Base-by-base conservation (phyloP, 495 filamentous ascomycete genomes). In the Trichoderma asperelloides region DNA sequence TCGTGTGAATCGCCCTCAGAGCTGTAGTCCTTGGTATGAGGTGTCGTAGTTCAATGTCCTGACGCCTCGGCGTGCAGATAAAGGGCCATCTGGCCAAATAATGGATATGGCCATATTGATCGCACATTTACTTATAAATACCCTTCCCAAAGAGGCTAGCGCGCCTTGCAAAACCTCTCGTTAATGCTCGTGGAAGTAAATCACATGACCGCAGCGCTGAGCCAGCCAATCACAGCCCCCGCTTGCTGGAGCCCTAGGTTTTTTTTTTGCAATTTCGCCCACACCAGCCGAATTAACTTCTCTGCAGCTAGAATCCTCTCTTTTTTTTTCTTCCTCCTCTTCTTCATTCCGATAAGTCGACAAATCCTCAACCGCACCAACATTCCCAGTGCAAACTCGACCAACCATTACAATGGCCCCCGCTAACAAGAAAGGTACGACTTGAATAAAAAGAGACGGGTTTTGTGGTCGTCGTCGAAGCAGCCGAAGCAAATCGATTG, bases 391-490 rank as follows among this genome's bases (percentile, higher is more conserved):
- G 55, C 55, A 27, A 60, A 60, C 9, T 67, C 45, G 65, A 60
- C 47, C 18, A 27, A 23, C 63, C 62, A 45, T 43, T 51, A 64
- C 43, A 68, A 68, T 64, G 63, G 63, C 63, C 62, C 33, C 67
- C 21, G 33, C 33, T 39, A 39, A 39, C 64, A 89, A 89, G 85
- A 88, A 89, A 86, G 87, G 89, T 92, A 86, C 76, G 76, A 79
- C 68, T 63, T 77, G 70, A 75, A 65, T 4, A 7, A 51, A 8
- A 47, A 47, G 43, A n/a, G 43, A 47, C 15, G 13, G 2, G 43
- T 47, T n/a, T 15, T 47, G 43, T 47, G 4, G 18, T 47, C 43
- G 47, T 51, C 47, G 15, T 51, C 62, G 62, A 40, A 40, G 15
- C 2, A 30, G 28, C 60, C 62, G 28, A 40, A 39, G 30, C 62